Conservation (phyloP, 2,329 filamentous ascomycete genomes). For the Colletotrichum graminicola region DNA sequence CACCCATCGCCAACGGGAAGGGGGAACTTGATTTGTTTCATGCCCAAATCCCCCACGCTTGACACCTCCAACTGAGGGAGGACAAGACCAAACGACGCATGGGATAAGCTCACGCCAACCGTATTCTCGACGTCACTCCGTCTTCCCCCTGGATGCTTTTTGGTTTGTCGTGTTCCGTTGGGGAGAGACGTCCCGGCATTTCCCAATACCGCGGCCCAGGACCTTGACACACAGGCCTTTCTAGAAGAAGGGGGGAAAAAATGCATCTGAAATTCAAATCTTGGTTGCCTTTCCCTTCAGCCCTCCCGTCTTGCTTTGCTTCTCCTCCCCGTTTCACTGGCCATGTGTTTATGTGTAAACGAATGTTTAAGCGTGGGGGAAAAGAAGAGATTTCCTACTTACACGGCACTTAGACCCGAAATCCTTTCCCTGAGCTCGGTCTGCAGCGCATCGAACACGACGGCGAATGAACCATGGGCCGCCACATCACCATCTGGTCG, state of each 20-base stretch:
- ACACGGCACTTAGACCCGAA: not conserved
- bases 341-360: not conserved
- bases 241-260: not conserved
- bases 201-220: not conserved
- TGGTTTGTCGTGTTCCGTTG: not conserved
- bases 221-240: constrained; percentile 15
- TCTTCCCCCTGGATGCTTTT: not conserved
- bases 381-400: not conserved
- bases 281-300: not conserved
- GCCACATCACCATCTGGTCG: constrained; percentile 40
- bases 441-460: accelerated
- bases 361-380: not conserved
- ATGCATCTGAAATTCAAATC: constrained; percentile 16
- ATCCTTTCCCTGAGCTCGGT: not conserved
- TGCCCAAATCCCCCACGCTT: not conserved
- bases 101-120: constrained; percentile 13
- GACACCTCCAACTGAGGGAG: not conserved
- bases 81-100: constrained; percentile 5
- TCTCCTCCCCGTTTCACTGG: not conserved
- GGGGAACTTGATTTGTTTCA: not conserved
- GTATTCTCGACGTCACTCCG: not conserved
- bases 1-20: not conserved
- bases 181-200: not conserved
- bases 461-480: constrained; percentile 17
- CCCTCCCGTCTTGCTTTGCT: not conserved